A percentile compares a stretch with the other conserved stretches of the same genome.
Evolutionary conservation across 805 yeast genomes (phyloP).

Genomic region (Hanseniaspora occidentalis): DNA sequence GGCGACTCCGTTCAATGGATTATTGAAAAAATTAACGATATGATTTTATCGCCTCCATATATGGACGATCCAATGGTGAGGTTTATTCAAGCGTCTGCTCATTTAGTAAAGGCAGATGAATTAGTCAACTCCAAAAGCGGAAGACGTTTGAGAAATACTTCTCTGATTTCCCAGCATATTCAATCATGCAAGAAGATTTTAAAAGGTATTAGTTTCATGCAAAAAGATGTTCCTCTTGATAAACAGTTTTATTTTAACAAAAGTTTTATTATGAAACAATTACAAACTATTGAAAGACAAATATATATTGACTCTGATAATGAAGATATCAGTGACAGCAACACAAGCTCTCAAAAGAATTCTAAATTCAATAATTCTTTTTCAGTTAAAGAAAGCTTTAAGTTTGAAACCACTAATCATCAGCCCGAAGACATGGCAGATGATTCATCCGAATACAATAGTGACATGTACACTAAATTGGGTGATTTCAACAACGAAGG

Average conservation of each 20-base stretch:
- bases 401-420: background rate
- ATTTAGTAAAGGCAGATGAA: slow-evolving; percentile 17
- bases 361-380: too few relatives aligned
- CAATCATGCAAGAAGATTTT: slow-evolving; percentile 11
- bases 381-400: background rate
- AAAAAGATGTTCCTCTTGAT: background rate
- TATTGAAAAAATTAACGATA: slow-evolving; percentile 17
- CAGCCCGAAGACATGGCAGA: background rate
- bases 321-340: background rate
- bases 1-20: slow-evolving; percentile 7
- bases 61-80: slow-evolving; percentile 23
- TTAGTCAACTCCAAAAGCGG: slow-evolving; percentile 8
- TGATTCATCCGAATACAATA: background rate
- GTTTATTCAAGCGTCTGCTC: slow-evolving; percentile 19
- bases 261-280: slow-evolving; percentile 13
- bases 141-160: slow-evolving; percentile 14
- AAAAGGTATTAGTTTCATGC: slow-evolving; percentile 8
- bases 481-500: background rate
- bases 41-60: slow-evolving; percentile 21
- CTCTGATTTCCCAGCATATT: slow-evolving; percentile 13
- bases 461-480: background rate
- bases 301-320: slow-evolving; percentile 7
- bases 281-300: slow-evolving; percentile 14
- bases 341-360: too few relatives aligned
- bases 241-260: slow-evolving; percentile 15